Evolutionary conservation across 495 filamentous ascomycete genomes (phyloP).

Genomic region (Penicillium cinerascens): DNA sequence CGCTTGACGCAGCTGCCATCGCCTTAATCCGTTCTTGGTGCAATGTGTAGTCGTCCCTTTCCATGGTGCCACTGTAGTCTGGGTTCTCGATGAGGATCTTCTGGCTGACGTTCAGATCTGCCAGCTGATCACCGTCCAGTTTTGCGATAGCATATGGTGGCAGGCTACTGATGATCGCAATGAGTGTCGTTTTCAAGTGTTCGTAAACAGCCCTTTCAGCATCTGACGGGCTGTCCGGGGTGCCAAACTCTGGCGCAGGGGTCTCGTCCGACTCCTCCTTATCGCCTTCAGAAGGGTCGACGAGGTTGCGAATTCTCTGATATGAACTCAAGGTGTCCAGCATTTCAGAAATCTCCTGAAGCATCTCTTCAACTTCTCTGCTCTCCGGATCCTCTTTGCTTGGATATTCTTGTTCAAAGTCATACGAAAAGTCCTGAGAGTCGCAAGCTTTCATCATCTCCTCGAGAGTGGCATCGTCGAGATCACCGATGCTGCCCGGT

Average conservation of each 20-base stretch:
- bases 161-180: constrained; percentile 66
- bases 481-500: constrained; percentile 41
- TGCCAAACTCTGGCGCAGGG: constrained; percentile 31
- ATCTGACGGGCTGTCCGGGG: constrained; percentile 49
- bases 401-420: constrained; percentile 39
- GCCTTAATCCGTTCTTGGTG: constrained; percentile 37
- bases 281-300: constrained; percentile 37
- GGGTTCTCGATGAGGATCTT: constrained; percentile 69
- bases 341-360: constrained; percentile 76
- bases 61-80: constrained; percentile 76
- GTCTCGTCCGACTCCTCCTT: constrained; percentile 40
- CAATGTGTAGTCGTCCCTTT: constrained; percentile 67
- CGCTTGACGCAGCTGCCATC: constrained; percentile 24
- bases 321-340: constrained; percentile 83
- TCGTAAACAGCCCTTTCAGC: constrained; percentile 74
- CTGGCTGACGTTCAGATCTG: constrained; percentile 77
- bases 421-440: constrained; percentile 34
- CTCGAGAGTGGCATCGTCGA: constrained; percentile 46
- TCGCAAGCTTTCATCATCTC: constrained; percentile 50
- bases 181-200: constrained; percentile 67
- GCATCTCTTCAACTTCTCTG: constrained; percentile 66
- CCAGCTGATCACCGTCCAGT: constrained; percentile 77
- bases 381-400: constrained; percentile 42
- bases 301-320: constrained; percentile 75
- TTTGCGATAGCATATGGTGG: constrained; percentile 86